Conservation (phyloP, 2,329 filamentous ascomycete species). For the Ophiocordyceps camponoti-leonardi region DNA sequence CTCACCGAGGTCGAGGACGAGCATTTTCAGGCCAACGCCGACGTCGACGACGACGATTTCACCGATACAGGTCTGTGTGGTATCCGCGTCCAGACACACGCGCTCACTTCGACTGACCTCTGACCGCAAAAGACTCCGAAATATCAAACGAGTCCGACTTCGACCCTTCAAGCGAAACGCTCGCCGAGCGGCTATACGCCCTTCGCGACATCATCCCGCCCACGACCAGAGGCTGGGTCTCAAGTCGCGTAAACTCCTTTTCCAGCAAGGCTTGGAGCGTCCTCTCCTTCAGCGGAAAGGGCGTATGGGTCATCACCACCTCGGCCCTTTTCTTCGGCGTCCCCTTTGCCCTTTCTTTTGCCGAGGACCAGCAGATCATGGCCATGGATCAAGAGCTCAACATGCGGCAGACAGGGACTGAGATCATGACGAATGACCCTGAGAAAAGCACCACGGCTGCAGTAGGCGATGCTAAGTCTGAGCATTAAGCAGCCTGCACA, state of each 20-base stretch:
- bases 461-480: slow-evolving; percentile 26
- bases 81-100: background rate
- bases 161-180: slow-evolving; percentile 37
- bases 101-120: slow-evolving; percentile 2
- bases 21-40: slow-evolving; percentile 62
- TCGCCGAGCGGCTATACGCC: slow-evolving; percentile 54
- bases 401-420: slow-evolving; percentile 82
- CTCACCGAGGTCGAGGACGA: slow-evolving; percentile 95
- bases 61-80: slow-evolving; percentile 65
- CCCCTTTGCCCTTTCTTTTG: slow-evolving; percentile 81
- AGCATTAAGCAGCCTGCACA: slow-evolving; percentile 34
- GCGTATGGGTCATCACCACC: slow-evolving; percentile 80
- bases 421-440: slow-evolving; percentile 37
- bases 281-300: slow-evolving; percentile 62
- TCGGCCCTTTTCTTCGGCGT: slow-evolving; percentile 80
- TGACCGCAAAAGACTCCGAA: slow-evolving; percentile 45
- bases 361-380: slow-evolving; percentile 89
- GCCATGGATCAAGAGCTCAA: slow-evolving; percentile 97
- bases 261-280: slow-evolving; percentile 29
- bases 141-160: slow-evolving; percentile 68
- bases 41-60: slow-evolving; percentile 83
- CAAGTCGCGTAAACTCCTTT: slow-evolving; percentile 41
- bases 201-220: slow-evolving; percentile 63
- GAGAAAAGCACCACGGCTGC: slow-evolving; percentile 28
- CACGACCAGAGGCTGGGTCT: slow-evolving; percentile 50